phyloP scores from a whole-genome alignment of 1,284 basidiomycete genomes.

The Cystobasidium sp. region DNA sequence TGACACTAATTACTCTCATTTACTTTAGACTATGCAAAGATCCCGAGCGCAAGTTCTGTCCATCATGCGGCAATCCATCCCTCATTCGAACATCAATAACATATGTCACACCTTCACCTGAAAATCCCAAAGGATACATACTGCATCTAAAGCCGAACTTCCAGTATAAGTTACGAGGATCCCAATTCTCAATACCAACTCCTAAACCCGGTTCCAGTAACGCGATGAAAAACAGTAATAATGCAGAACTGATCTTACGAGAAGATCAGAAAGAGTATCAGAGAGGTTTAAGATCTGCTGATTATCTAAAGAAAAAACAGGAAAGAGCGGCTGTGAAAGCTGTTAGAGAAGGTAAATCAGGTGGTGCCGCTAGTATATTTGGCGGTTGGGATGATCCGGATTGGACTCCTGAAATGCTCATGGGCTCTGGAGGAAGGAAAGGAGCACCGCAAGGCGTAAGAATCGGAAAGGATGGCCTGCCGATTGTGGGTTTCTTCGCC shows the following conservation, averaged over 20 bases:
- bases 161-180: conserved; percentile 89
- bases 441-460: conserved; percentile 56
- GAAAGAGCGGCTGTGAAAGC: conserved; percentile 73
- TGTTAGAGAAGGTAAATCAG: conserved; percentile 62
- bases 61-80: conserved; percentile 92
- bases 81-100: conserved; percentile 89
- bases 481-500: conserved; percentile 32
- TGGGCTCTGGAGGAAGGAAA: conserved; percentile 73
- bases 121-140: conserved; percentile 64
- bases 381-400: conserved; percentile 75
- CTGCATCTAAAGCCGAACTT: conserved; percentile 93
- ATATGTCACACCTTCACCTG: conserved; percentile 61
- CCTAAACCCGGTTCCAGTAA: conserved; percentile 79
- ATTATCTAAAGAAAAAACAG: conserved; percentile 74
- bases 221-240: conserved; percentile 41
- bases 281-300: conserved; percentile 75
- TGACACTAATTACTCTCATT: too few relatives aligned
- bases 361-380: conserved; percentile 60
- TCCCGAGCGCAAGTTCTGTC: conserved; percentile 92
- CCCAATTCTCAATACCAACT: conserved; percentile 88
- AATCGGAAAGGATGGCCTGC: conserved; percentile 49
- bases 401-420: conserved; percentile 73
- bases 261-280: conserved; percentile 88
- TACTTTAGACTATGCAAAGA: conserved; percentile 87
- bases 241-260: conserved; percentile 71